Percentiles rank a stretch among this genome's conserved stretches.
Conservation (phyloP, 1,139 yeast species). For the Taiozyma onychis region DNA sequence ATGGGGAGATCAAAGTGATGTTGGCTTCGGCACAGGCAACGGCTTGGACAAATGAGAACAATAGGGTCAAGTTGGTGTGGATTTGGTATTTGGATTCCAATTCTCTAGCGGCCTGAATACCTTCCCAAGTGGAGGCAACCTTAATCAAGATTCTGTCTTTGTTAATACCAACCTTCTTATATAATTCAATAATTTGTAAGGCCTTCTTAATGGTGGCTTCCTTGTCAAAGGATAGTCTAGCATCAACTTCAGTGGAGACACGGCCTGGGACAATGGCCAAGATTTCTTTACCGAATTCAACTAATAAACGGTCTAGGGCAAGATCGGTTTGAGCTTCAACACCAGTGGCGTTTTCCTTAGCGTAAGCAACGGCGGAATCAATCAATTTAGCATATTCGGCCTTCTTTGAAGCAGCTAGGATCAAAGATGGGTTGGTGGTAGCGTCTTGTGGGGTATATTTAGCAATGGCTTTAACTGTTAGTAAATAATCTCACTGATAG, state of each 20-base stretch:
- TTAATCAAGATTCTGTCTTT: conserved; percentile 92
- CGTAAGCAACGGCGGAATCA: conserved; percentile 87
- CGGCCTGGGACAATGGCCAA: conserved; percentile 96
- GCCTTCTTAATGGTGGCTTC: conserved; percentile 93
- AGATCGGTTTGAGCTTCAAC: conserved; percentile 61
- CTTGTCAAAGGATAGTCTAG: conserved; percentile 92
- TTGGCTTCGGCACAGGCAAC: conserved; percentile 99
- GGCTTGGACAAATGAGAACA: conserved; percentile 95
- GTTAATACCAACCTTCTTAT: conserved; percentile 74
- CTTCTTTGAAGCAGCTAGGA: conserved; percentile 92
- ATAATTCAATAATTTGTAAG: conserved; percentile 74
- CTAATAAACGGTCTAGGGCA: conserved; percentile 89
- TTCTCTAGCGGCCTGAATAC: conserved; percentile 97
- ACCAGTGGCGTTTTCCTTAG: conserved; percentile 43
- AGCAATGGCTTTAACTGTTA: conserved; percentile 54
- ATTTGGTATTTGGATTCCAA: conserved; percentile 86
- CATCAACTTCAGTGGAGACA: conserved; percentile 98
- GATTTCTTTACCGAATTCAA: conserved; percentile 94
- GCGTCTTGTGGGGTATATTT: conserved; percentile 99
- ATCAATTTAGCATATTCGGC: conserved; percentile 84
- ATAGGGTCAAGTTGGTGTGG: conserved; percentile 92
- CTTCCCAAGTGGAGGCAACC: conserved; percentile 98
- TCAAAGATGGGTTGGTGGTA: conserved; percentile 97
- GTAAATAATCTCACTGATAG: not conserved
- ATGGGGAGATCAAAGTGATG: conserved; percentile 94